Percentiles rank a stretch among this genome's conserved stretches.
Conservation (phyloP, 345 rosid genomes). For the Corchorus capsularis region DNA sequence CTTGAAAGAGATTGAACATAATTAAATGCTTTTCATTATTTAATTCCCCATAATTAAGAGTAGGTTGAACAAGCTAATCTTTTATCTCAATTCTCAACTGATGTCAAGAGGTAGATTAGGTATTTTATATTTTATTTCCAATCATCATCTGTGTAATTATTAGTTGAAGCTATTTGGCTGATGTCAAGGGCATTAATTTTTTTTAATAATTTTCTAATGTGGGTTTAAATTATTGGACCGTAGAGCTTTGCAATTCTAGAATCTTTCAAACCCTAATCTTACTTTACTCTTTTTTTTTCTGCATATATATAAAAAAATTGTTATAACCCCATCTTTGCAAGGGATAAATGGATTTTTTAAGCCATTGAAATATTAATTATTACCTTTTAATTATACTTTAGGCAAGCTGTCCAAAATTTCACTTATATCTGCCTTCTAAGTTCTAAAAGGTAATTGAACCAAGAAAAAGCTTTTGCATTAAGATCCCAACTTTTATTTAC, state of each 20-base stretch:
- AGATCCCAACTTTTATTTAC: conserved; percentile 35
- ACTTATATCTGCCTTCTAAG: neutral
- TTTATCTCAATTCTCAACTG: neutral
- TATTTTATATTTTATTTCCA: conserved; percentile 1
- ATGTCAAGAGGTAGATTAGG: conserved; percentile 10
- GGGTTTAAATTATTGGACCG: no score
- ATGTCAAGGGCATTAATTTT: neutral
- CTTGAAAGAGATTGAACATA: neutral
- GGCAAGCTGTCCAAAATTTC: neutral
- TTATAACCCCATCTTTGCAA: no score
- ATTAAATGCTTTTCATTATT: conserved; percentile 1
- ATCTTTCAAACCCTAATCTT: neutral
- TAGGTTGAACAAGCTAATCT: conserved; percentile 18
- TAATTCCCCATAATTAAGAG: conserved; percentile 1
- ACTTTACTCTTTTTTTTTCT: no score
- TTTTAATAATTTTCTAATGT: neutral
- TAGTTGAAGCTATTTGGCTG: conserved; percentile 3
- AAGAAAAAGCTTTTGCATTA: neutral
- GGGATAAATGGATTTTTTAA: neutral
- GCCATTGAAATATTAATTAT: neutral
- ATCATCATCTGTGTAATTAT: conserved; percentile 9
- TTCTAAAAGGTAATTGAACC: neutral
- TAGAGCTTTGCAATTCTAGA: neutral
- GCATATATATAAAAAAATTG: no score
- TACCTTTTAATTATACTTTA: no score